Evolutionary conservation across 2,329 filamentous ascomycete genomes (phyloP).

Genomic region (Cladophialophora bantiana): DNA sequence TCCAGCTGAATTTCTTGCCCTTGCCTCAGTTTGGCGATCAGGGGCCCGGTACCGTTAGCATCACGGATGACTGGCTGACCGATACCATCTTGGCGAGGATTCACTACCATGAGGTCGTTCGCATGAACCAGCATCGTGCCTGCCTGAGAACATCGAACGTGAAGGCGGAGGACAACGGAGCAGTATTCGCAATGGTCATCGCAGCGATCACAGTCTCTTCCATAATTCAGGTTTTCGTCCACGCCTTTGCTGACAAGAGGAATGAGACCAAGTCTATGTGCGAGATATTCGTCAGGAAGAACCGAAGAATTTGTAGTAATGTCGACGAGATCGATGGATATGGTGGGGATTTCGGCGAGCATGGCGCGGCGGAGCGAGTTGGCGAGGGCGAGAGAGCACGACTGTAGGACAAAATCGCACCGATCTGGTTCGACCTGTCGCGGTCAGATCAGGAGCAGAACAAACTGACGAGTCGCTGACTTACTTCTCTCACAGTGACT

Average conservation of each 20-base stretch:
- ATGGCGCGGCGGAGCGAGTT: conserved; percentile 92
- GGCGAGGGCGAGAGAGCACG: conserved; percentile 88
- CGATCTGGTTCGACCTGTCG: conserved; percentile 75
- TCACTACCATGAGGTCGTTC: conserved; percentile 78
- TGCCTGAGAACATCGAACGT: conserved; percentile 75
- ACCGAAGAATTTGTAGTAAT: conserved; percentile 94
- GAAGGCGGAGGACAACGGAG: conserved; percentile 81
- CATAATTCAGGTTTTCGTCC: conserved; percentile 79
- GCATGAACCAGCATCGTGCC: conserved; percentile 93
- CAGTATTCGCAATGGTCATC: conserved; percentile 94
- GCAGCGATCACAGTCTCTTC: conserved; percentile 88
- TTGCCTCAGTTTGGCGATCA: conserved; percentile 89
- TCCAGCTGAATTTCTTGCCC: conserved; percentile 89
- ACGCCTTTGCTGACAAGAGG: conserved; percentile 85
- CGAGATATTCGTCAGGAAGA: conserved; percentile 93
- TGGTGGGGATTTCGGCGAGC: conserved; percentile 90
- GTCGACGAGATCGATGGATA: conserved; percentile 94
- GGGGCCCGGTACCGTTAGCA: conserved; percentile 76
- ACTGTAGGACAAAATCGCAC: conserved; percentile 90
- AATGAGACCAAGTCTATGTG: conserved; percentile 87
- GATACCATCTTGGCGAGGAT: conserved; percentile 74
- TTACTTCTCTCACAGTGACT: conserved; percentile 57
- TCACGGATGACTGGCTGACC: conserved; percentile 86
- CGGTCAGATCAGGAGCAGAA: conserved; percentile 25
- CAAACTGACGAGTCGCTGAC: conserved; percentile 11